These are phyloP conservation scores for Apiosordaria backusii DNA, from an alignment of 495 filamentous ascomycete species.

Conservation along the genomic window DNA sequence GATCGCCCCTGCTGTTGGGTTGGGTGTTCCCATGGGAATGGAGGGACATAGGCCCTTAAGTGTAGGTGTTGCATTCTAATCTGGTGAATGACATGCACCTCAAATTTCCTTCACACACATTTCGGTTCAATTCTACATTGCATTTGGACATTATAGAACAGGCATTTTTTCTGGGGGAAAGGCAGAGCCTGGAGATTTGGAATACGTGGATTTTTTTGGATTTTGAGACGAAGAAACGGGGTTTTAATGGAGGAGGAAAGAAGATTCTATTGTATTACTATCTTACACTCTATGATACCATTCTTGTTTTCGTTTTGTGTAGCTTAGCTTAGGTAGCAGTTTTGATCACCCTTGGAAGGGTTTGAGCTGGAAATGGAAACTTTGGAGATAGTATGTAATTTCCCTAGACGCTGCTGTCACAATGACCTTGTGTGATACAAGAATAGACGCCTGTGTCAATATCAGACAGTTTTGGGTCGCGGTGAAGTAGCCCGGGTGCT, in stretches of 20 bases:
- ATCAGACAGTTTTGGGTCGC: not conserved
- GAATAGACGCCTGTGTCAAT: not conserved
- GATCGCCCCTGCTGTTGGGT: not conserved
- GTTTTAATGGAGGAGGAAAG: not conserved
- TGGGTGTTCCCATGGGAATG: not conserved
- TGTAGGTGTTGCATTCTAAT: slow-evolving; percentile 46
- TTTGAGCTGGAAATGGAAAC: not conserved
- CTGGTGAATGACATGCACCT: slow-evolving; percentile 9
- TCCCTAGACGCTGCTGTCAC: not conserved
- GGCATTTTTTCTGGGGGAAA: not conserved
- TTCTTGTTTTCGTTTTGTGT: slow-evolving; percentile 2
- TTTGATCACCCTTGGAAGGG: not conserved
- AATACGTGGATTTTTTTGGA: no score
- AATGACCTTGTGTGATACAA: not conserved
- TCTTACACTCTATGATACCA: slow-evolving; percentile 3
- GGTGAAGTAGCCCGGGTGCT: not conserved
- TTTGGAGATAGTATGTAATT: not conserved
- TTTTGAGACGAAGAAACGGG: not conserved
- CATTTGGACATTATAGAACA: slow-evolving; percentile 1
- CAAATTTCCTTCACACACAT: slow-evolving; percentile 13
- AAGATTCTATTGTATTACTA: not conserved
- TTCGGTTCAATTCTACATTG: not conserved
- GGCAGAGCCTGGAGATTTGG: not conserved
- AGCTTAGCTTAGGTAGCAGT: not conserved
- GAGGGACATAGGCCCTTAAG: slow-evolving; percentile 35